Conservation (phyloP, 768 basidiomycete species). For the Boletus eberwhitei region DNA sequence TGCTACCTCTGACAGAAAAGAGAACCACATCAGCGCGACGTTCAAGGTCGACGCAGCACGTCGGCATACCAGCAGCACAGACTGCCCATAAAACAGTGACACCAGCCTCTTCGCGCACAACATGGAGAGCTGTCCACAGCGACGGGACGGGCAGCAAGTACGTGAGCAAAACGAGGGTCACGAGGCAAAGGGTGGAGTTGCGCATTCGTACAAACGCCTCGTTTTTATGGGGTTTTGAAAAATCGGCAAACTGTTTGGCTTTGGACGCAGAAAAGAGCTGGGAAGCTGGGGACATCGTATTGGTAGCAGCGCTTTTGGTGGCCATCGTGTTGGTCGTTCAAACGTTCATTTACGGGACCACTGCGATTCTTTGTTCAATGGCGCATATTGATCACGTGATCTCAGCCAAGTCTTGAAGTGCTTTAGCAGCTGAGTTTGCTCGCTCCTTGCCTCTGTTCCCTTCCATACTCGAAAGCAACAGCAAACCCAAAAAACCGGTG, state of each 20-base stretch:
- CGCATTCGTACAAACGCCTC: conserved; percentile 40
- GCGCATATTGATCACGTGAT: neutral
- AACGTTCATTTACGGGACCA: neutral
- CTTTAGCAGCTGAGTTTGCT: too few species aligned
- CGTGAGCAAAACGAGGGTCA: conserved; percentile 33
- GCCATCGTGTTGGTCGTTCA: conserved; percentile 12
- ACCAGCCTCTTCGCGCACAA: conserved; percentile 23
- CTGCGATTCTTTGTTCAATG: neutral
- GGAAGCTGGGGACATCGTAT: conserved; percentile 20
- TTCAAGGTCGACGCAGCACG: neutral
- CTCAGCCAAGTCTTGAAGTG: neutral
- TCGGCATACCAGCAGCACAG: conserved; percentile 32
- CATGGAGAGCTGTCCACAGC: conserved; percentile 32
- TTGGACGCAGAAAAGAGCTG: conserved; percentile 23
- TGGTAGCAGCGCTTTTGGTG: neutral
- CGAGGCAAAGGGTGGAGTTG: conserved; percentile 34
- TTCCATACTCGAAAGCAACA: too few species aligned
- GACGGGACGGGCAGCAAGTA: conserved; percentile 38
- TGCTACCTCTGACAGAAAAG: conserved; percentile 25
- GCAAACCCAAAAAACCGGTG: too few species aligned
- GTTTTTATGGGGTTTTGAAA: conserved; percentile 34
- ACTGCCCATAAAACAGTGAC: conserved; percentile 16
- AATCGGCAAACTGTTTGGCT: conserved; percentile 18
- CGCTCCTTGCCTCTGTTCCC: too few species aligned
- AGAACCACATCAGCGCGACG: neutral